These are phyloP conservation scores for Claviceps monticola DNA, from an alignment of 2,329 filamentous ascomycete species.

Conservation along the genomic window DNA sequence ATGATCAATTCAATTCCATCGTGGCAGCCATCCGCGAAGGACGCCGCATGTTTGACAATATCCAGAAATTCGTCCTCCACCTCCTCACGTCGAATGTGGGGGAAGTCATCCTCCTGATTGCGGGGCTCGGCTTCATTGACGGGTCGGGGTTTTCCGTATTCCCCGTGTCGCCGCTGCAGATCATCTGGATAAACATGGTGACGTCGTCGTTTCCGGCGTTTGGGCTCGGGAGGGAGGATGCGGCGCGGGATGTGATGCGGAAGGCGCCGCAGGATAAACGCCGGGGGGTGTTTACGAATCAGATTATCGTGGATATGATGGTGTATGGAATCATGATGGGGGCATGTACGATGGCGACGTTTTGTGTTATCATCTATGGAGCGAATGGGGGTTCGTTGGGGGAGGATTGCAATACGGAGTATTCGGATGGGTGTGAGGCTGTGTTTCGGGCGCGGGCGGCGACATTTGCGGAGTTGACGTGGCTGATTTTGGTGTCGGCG, in stretches of 20 bases:
- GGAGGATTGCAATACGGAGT: constrained; percentile 46
- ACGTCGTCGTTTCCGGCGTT: constrained; percentile 81
- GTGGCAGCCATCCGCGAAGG: constrained; percentile 73
- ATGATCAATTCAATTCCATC: constrained; percentile 82
- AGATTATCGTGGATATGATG: constrained; percentile 66
- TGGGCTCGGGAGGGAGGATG: constrained; percentile 68
- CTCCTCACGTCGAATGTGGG: constrained; percentile 71
- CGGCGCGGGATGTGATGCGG: constrained; percentile 62
- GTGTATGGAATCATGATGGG: constrained; percentile 72
- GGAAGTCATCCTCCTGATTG: constrained; percentile 67
- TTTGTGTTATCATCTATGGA: constrained; percentile 50
- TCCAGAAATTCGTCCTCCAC: constrained; percentile 76
- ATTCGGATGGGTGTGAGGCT: constrained; percentile 38
- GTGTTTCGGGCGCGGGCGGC: constrained; percentile 60
- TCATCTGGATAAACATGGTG: constrained; percentile 91
- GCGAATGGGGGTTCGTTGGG: constrained; percentile 43
- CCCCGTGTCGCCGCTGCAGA: constrained; percentile 71
- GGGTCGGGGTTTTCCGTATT: constrained; percentile 60
- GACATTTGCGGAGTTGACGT: constrained; percentile 60
- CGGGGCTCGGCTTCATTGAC: constrained; percentile 74
- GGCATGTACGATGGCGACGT: constrained; percentile 48
- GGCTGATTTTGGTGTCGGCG: constrained; percentile 58
- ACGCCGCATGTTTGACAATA: constrained; percentile 75
- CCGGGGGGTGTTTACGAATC: constrained; percentile 60
- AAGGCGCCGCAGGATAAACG: constrained; percentile 60